Base-by-base conservation (phyloP, 208 protist genomes). In the Acanthamoeba healyi region DNA sequence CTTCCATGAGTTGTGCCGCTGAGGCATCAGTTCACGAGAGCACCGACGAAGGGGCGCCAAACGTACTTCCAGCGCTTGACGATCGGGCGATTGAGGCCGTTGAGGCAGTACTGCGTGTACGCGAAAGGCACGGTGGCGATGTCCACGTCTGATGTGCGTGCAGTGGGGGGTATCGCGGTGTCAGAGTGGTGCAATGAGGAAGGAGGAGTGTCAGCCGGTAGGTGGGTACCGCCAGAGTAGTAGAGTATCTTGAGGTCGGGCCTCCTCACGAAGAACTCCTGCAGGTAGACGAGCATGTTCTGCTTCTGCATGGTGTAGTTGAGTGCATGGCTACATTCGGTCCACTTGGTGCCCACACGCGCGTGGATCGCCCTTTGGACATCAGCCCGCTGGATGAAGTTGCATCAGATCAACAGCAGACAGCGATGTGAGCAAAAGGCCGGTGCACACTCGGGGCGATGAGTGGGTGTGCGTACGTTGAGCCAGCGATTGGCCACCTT, bases 351-450 rank as follows among this genome's bases (percentile, higher is more conserved):
- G 38, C 70, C 70, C 19, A 49, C 70, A 14, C 72, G 49, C 0
- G 93, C 95, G 67, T 96, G 97, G 15, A 98, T 94, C 34, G 96
- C 96, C n/a, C 92, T 97, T 2, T 96, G 87, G 0, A 96, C 95
- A 22, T 96, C 96, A 49, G 96, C 74, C 29, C 96, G 56, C 51
- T 92, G n/a, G n/a, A n/a, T n/a, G n/a, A n/a, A n/a, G n/a, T n/a
- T n/a, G n/a, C n/a, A n/a, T n/a, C n/a, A n/a, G 36, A 29, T n/a
- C 9, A 22, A 32, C 15, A 22, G 0, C 5, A 87, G 14, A 87
- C 67, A 77, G 15, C 15, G 67, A 42, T 14, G 14, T 12, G 1
- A 6, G 22, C 4, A 10, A 74, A 38, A 24, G 34, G 15, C 19
- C 15, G 49, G 44, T 7, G 34, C 0, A 42, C n/a, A n/a, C n/a